Conservation (phyloP, 2,329 filamentous ascomycete species). For the Pestalotiopsis sp. region DNA sequence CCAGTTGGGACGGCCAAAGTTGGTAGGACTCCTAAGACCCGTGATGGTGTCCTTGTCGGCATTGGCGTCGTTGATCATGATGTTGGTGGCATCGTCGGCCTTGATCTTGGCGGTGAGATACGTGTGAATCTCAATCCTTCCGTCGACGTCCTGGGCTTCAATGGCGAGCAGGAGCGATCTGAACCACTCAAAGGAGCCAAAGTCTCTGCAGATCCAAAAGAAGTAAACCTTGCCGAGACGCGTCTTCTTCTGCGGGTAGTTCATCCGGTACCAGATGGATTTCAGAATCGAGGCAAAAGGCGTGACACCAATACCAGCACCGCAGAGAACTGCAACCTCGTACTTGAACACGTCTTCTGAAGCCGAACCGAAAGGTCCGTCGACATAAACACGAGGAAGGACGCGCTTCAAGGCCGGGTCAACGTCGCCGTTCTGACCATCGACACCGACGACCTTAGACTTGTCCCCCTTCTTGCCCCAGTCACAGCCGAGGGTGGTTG, state of each 20-base stretch:
- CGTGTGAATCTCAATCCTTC: constrained; percentile 86
- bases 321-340: constrained; percentile 76
- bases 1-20: constrained; percentile 87
- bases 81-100: constrained; percentile 82
- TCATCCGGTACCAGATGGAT: constrained; percentile 93
- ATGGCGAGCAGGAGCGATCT: constrained; percentile 80
- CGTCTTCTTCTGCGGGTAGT: constrained; percentile 80
- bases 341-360: constrained; percentile 92
- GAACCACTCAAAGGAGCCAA: constrained; percentile 90
- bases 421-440: constrained; percentile 59
- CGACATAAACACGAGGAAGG: constrained; percentile 78
- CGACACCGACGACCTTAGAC: constrained; percentile 72
- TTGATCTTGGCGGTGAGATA: constrained; percentile 89
- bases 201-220: constrained; percentile 90
- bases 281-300: constrained; percentile 86
- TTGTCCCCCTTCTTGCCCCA: constrained; percentile 58
- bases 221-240: constrained; percentile 86
- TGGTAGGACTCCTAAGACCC: constrained; percentile 78
- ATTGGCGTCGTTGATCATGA: constrained; percentile 90
- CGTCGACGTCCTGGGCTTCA: constrained; percentile 81
- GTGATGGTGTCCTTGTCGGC: constrained; percentile 85
- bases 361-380: constrained; percentile 83
- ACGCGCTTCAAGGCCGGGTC: constrained; percentile 73
- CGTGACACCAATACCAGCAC: constrained; percentile 84
- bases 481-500: constrained; percentile 74